phyloP scores from a whole-genome alignment of 2,329 filamentous ascomycete genomes.

The Curvularia verruculosa region DNA sequence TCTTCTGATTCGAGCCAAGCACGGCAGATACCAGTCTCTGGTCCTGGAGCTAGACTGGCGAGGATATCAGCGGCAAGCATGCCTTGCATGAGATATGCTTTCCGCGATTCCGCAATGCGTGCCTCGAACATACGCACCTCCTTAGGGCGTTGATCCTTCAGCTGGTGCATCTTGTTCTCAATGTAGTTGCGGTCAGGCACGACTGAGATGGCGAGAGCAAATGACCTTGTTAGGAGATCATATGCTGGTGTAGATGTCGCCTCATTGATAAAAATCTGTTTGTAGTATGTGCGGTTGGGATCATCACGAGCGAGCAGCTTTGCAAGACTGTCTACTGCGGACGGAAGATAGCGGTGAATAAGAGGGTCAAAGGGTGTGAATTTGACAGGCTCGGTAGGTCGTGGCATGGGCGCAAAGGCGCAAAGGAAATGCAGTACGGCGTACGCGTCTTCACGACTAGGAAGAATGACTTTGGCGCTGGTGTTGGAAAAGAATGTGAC shows the following conservation, averaged over 20 bases:
- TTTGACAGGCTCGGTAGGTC: constrained; percentile 67
- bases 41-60: constrained; percentile 71
- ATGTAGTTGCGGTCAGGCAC: constrained; percentile 71
- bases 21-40: constrained; percentile 74
- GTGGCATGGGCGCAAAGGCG: constrained; percentile 82
- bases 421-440: constrained; percentile 88
- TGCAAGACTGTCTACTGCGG: constrained; percentile 86
- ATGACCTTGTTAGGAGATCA: constrained; percentile 84
- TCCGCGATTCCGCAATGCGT: constrained; percentile 78
- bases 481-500: constrained; percentile 90
- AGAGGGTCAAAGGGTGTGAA: constrained; percentile 82
- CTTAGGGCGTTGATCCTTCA: constrained; percentile 54
- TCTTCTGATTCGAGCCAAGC: constrained; percentile 84
- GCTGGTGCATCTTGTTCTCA: constrained; percentile 52
- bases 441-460: constrained; percentile 83
- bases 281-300: constrained; percentile 86
- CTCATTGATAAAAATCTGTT: constrained; percentile 78
- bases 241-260: constrained; percentile 67
- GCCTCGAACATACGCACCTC: constrained; percentile 53
- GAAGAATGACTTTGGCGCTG: constrained; percentile 77
- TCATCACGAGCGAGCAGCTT: constrained; percentile 93
- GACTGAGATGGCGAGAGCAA: constrained; percentile 83
- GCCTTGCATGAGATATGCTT: constrained; percentile 89
- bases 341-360: constrained; percentile 84
- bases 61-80: constrained; percentile 89